Conservation (phyloP, 495 filamentous ascomycete species). For the Jackrogersella multiformis region DNA sequence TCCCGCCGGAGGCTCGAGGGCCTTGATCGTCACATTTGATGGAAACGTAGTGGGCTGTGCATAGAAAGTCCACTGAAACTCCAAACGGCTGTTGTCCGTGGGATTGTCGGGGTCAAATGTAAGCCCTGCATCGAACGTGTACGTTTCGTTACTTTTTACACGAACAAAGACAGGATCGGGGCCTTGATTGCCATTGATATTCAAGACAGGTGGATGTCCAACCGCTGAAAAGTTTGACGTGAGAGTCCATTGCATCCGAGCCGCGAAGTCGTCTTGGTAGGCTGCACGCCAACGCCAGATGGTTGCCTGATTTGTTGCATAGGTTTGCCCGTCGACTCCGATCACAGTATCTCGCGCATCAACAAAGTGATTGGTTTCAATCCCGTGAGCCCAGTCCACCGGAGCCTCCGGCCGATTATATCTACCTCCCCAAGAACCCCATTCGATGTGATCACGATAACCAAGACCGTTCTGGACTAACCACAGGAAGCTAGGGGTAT, state of each 20-base stretch:
- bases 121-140: slow-evolving; percentile 3
- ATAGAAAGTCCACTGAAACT: slow-evolving; percentile 4
- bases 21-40: neutral
- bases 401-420: neutral
- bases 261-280: slow-evolving; percentile 24
- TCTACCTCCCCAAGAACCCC: slow-evolving; percentile 19
- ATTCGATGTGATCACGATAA: slow-evolving; percentile 15
- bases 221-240: slow-evolving; percentile 8
- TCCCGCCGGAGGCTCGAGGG: neutral
- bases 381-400: neutral
- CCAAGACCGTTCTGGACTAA: slow-evolving; percentile 18
- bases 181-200: slow-evolving; percentile 2
- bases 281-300: slow-evolving; percentile 19
- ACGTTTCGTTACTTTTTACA: neutral
- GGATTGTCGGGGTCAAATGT: neutral
- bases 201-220: slow-evolving; percentile 16
- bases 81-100: neutral
- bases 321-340: slow-evolving; percentile 11
- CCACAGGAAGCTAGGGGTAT: slow-evolving; percentile 17
- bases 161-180: neutral
- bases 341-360: slow-evolving; percentile 4
- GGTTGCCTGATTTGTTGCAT: slow-evolving; percentile 11
- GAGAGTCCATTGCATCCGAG: slow-evolving; percentile 18
- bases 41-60: neutral
- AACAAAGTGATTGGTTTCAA: slow-evolving; percentile 1